Conservation (phyloP, 2,329 filamentous ascomycete species). For the Arthrinium phaeospermum region DNA sequence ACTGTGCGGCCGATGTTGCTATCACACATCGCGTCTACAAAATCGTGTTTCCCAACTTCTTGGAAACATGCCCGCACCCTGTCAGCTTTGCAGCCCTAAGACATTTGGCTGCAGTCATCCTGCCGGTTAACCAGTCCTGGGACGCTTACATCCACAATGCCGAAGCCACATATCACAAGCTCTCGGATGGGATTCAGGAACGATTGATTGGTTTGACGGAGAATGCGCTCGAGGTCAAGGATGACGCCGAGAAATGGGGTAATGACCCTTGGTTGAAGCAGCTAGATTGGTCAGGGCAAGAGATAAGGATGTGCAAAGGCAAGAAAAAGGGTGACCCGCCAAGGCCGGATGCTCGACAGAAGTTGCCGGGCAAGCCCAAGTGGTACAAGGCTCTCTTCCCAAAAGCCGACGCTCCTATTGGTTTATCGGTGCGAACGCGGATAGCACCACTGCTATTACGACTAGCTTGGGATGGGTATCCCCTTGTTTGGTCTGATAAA, state of each 20-base stretch:
- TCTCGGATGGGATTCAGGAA: slow-evolving; percentile 79
- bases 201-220: slow-evolving; percentile 76
- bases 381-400: slow-evolving; percentile 95
- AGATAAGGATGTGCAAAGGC: slow-evolving; percentile 87
- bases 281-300: slow-evolving; percentile 94
- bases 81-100: slow-evolving; percentile 95
- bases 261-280: slow-evolving; percentile 91
- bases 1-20: slow-evolving; percentile 92
- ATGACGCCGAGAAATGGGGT: slow-evolving; percentile 69
- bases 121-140: slow-evolving; percentile 91
- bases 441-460: slow-evolving; percentile 85
- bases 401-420: slow-evolving; percentile 71
- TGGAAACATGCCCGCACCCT: slow-evolving; percentile 90
- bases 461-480: slow-evolving; percentile 87
- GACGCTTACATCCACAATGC: slow-evolving; percentile 82
- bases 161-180: slow-evolving; percentile 80
- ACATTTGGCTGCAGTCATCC: slow-evolving; percentile 90
- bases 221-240: slow-evolving; percentile 77
- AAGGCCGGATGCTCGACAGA: slow-evolving; percentile 80
- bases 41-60: slow-evolving; percentile 88
- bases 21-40: slow-evolving; percentile 95
- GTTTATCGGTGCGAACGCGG: slow-evolving; percentile 82
- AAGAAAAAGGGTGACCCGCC: slow-evolving; percentile 86
- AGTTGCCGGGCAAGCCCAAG: slow-evolving; percentile 90
- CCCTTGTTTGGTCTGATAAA: slow-evolving; percentile 90